Base-by-base conservation (phyloP, 192 early-diverging fungal genomes). In the Kappamyces sp. region DNA sequence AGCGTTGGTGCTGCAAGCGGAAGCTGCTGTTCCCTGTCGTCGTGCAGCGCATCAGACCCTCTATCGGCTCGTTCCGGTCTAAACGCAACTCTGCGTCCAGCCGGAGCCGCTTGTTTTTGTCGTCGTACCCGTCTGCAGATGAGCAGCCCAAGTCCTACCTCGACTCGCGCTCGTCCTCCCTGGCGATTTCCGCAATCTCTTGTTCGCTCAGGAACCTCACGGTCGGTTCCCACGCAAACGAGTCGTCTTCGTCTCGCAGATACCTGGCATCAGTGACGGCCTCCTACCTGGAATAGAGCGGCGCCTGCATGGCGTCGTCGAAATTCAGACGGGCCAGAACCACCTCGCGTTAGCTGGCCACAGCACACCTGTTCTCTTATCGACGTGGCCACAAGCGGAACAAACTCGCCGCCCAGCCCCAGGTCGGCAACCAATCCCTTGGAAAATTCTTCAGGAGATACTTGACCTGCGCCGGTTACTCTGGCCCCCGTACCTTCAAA, bases 391-490 rank as follows among this genome's bases (percentile, higher is more conserved):
- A 91, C 88, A 34, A 89, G 69, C 0, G 84, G 57, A 4, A 85
- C 79, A 73, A 88, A 92, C 61, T 90, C 88, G 6, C 87, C 86
- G 0, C 87, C 88, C 36, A 92, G 67, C 3, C 88, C 88, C 32
- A 92, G 60, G 57, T 92, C 90, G 30, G 80, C 68, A 1, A 81
- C 73, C 47, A 90, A 53, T 31, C 75, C 74, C 11, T 68, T 65
- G 34, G 84, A 79, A 65, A 92, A 92, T 31, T 79, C 81, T 59
- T 91, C 90, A 2, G 90, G 90, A 32, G 71, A 65, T 49, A 60
- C 63, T 11, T 11, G 5, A 11, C 32, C 15, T 8, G 32, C 14
- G 34, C 22, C 22, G 22, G 22, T 22, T 22, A 22, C 22, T 22
- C 22, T 22, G 22, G 22, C 22, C 22, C 22, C 22, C 42, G 66